Conservation (phyloP, 441 rosid species). For the Syzygium malaccense region DNA sequence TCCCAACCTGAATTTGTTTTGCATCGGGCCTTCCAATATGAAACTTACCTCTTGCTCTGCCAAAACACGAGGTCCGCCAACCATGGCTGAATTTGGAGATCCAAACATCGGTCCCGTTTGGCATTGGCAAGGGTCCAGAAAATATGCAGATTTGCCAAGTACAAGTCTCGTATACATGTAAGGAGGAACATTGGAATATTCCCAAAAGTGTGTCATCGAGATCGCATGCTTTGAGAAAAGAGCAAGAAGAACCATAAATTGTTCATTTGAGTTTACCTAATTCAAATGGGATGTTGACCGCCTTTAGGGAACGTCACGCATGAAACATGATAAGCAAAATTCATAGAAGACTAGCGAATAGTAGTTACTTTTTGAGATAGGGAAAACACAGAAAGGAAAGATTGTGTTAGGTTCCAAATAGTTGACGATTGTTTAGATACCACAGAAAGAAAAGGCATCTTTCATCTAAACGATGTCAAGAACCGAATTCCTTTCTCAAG, state of each 20-base stretch:
- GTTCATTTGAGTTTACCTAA: not conserved
- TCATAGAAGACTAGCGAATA: not conserved
- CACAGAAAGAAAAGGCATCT: not conserved
- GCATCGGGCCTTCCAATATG: not conserved
- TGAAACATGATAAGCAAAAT: not conserved
- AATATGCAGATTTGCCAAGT: not conserved
- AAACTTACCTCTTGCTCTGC: not conserved
- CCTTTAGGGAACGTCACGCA: not conserved
- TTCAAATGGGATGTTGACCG: not conserved
- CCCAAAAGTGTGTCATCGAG: not conserved
- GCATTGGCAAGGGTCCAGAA: not conserved
- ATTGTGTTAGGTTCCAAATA: not conserved
- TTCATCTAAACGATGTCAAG: not conserved
- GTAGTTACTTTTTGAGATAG: not conserved
- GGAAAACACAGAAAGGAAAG: not conserved
- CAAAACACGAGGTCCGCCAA: not conserved
- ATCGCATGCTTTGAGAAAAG: not conserved
- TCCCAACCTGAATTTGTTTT: not conserved
- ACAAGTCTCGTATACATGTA: not conserved
- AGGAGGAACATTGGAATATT: not conserved
- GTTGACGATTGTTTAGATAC: not conserved
- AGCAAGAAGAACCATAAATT: not conserved
- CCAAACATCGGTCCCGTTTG: not conserved
- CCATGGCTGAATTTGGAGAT: not conserved
- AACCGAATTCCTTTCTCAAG: slow-evolving; percentile 33